Evolutionary conservation across 495 filamentous ascomycete genomes (phyloP), one percentile per base, ranked within the genome.

Genomic region (Trypethelium eluteriae): DNA sequence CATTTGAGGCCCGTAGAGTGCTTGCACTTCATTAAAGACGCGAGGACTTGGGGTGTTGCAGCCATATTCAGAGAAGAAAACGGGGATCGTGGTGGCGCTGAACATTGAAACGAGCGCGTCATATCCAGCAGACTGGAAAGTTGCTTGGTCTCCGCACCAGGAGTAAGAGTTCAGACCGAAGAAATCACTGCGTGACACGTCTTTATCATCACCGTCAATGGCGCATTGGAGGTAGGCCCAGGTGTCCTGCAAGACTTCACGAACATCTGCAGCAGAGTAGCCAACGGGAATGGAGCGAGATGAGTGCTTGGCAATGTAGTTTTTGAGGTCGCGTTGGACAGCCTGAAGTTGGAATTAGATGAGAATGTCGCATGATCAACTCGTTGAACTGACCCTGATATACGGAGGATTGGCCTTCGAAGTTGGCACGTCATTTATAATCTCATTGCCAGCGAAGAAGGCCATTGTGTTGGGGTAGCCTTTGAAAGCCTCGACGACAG

Each of bases 31-130:
- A 68, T 85, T 86, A 81, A 96, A 98, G 68, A 84, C 69, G 73
- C 94, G 90, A 18, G 93, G 92, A 46, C 79, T 77, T 38, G 88
- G 85, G 35, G 83, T 79, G 82, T 96, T 98, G 84, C 94, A 98
- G 68, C 94, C 94, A 68, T 89, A 98, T 78, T 98, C 94, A 71
- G 90, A 93, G 82, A 95, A 96, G 85, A 98, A 96, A 64, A 97
- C 84, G 32, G 93, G 93, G 64, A 96, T 82, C 39, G 87, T 87
- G 64, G 84, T 86, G 68, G 83, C 83, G 63, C 76, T 75, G 80
- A 98, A 95, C 71, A 87, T 82, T 9, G 79, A 74, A 50, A 89
- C 85, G 3, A 98, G 81, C 14, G 79, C 76, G 74, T 95, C 79
- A 77, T 92, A 98, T 68, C 86, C 82, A 2, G 88, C 84, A 59